phyloP scores from a whole-genome alignment of 441 rosid genomes.

The Viola pubescens region DNA sequence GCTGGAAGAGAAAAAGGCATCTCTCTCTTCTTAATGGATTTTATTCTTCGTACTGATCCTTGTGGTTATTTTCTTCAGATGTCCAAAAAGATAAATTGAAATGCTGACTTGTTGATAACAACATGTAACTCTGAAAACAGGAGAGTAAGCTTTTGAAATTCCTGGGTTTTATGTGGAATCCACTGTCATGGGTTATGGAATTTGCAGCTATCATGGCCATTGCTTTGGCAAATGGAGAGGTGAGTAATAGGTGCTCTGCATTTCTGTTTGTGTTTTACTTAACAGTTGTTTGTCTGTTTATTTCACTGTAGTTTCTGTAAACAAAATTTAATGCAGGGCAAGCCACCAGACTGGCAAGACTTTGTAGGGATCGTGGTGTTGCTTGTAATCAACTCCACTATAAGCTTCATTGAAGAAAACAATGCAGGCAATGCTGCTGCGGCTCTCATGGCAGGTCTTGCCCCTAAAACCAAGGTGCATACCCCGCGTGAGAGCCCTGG shows the following conservation, averaged over 20 bases:
- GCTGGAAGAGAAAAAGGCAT: slow-evolving; percentile 73
- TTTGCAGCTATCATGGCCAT: slow-evolving; percentile 90
- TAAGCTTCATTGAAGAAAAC: slow-evolving; percentile 82
- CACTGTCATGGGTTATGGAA: slow-evolving; percentile 97
- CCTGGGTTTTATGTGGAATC: slow-evolving; percentile 95
- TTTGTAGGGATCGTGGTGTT: slow-evolving; percentile 63
- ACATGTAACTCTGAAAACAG: slow-evolving; percentile 22
- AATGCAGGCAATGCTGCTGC: slow-evolving; percentile 95
- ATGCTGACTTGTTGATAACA: neutral
- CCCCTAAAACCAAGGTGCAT: slow-evolving; percentile 77
- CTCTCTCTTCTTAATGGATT: too few species aligned
- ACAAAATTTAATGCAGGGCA: slow-evolving; percentile 39
- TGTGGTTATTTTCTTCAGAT: neutral
- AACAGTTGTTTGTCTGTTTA: too few species aligned
- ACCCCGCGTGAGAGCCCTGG: neutral
- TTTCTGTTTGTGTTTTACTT: neutral
- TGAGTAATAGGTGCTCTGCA: slow-evolving; percentile 19
- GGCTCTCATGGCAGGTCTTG: slow-evolving; percentile 94
- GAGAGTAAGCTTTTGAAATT: slow-evolving; percentile 72
- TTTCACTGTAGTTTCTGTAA: neutral
- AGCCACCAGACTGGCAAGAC: slow-evolving; percentile 90
- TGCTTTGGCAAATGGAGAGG: slow-evolving; percentile 88
- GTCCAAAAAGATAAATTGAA: neutral
- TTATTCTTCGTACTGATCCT: neutral
- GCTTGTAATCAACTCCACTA: slow-evolving; percentile 83